Evolutionary conservation across 129 eudicot genomes (phyloP).

Genomic region (Lactuca saligna): DNA sequence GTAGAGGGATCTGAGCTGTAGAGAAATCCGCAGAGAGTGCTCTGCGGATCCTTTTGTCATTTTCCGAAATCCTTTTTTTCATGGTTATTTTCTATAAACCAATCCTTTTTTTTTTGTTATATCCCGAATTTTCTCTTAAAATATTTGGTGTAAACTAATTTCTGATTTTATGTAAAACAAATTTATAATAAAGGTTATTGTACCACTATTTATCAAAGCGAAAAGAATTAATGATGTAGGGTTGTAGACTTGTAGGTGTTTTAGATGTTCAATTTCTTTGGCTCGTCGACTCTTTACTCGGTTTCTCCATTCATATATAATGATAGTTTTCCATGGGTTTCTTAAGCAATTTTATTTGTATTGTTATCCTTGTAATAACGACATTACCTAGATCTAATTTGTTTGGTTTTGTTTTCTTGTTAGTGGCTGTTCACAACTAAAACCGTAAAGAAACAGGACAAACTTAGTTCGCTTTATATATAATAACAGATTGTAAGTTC

Average conservation of each 20-base stretch:
- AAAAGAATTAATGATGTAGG: not conserved
- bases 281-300: not conserved
- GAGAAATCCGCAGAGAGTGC: no score
- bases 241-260: not conserved
- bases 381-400: not conserved
- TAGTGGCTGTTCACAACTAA: conserved; percentile 9
- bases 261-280: not conserved
- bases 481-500: conserved; percentile 20
- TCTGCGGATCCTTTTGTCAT: no score
- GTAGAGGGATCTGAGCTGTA: no score
- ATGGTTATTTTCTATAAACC: no score
- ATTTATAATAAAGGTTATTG: no score
- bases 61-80: no score
- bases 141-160: no score
- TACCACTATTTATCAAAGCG: no score
- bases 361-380: not conserved
- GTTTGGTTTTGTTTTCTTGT: conserved; percentile 17
- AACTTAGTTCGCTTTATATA: not conserved
- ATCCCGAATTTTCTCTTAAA: no score
- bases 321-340: not conserved
- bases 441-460: conserved; percentile 9
- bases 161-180: not conserved
- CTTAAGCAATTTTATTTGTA: not conserved
- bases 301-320: not conserved
- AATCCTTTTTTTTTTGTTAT: no score